Evolutionary conservation across 2,329 filamentous ascomycete genomes (phyloP), one percentile per base, ranked within the genome.

Genomic region (Juglanconis oblonga): DNA sequence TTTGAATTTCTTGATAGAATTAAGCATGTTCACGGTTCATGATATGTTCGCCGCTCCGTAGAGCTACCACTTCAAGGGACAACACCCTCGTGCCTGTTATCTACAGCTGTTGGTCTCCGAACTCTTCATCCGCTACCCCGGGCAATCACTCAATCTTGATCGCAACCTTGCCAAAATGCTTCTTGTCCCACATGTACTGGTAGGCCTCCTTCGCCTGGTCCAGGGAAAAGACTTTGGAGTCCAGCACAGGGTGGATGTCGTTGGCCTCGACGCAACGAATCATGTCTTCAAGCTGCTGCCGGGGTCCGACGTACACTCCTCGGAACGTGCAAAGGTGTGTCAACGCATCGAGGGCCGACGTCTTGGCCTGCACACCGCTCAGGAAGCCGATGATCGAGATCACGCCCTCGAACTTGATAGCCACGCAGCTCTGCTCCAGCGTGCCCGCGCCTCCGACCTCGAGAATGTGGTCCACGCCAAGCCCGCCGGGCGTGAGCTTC

Each of bases 361-460:
- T 71, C 67, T 83, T 76, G 2, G 76, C 77, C 17, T 76, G 70
- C 57, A 80, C 62, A 8, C 76, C 77, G 40, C 72, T 71, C 11
- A 79, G 67, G 66, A 79, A 74, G 0, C 78, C 78, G 60, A 79
- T 76, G 45, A 79, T 63, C 51, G 68, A 73, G 45, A 73, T 69
- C 52, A 72, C 57, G 29, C 72, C 72, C 59, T 73, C 72, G 45
- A 66, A 66, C 59, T 68, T 70, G 62, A 73, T 64, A 13, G 71
- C 71, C 49, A 52, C 55, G 35, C 71, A 52, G 42, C 66, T 70
- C 67, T 82, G 78, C 13, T 71, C 71, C 67, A 85, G 73, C 1
- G 82, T 85, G 10, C 71, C 75, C 0, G 76, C 74, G 0, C 83
- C 83, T 31, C 83, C 84, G 4, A 86, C 81, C 67, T 87, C 84